Evolutionary conservation across 768 basidiomycete genomes (phyloP).

Genomic region (Suillus lakei): DNA sequence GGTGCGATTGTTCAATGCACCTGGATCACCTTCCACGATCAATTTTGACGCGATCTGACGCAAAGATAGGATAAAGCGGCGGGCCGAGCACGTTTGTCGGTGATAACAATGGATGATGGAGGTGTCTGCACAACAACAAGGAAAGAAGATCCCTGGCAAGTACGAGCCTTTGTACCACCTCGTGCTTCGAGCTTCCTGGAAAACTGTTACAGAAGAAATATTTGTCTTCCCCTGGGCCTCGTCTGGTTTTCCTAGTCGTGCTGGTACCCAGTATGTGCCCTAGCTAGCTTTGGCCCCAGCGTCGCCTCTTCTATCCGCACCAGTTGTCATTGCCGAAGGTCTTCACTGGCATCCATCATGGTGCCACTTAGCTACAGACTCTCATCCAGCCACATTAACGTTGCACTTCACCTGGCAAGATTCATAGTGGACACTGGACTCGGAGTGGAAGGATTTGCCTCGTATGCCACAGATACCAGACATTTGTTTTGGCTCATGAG

Average conservation of each 20-base stretch:
- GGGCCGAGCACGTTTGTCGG: neutral
- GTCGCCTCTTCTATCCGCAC: neutral
- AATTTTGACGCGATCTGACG: neutral
- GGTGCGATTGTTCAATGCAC: neutral
- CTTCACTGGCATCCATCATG: neutral
- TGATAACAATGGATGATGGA: neutral
- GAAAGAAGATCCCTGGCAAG: neutral
- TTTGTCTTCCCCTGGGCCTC: neutral
- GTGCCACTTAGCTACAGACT: neutral
- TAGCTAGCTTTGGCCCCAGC: neutral
- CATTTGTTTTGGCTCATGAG: neutral
- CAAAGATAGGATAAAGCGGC: neutral
- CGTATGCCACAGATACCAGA: neutral
- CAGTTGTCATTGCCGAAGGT: neutral
- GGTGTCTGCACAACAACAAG: neutral
- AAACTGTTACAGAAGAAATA: neutral
- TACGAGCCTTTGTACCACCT: neutral
- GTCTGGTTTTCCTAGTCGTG: neutral
- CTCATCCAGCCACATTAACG: neutral
- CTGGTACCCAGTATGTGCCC: neutral
- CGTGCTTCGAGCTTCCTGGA: neutral
- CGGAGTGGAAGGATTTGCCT: neutral
- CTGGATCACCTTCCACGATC: neutral
- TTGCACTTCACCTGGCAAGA: neutral
- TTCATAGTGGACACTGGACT: neutral